Evolutionary conservation across 768 basidiomycete species (phyloP).

Genomic region (Russula dissimulans): DNA sequence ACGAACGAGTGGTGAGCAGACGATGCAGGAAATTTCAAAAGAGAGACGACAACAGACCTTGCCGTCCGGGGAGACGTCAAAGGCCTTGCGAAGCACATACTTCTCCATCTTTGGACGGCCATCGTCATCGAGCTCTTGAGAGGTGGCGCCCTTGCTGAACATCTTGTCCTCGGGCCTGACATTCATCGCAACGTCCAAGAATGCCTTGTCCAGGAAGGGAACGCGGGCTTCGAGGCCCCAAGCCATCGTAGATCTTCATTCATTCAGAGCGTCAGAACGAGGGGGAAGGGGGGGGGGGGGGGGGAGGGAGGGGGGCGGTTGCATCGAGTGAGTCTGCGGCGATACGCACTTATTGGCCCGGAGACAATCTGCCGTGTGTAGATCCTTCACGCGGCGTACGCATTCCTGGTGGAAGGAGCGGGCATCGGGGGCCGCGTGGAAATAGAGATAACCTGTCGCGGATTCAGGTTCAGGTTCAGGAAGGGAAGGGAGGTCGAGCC

Average conservation of each 20-base stretch:
- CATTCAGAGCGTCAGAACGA: not conserved
- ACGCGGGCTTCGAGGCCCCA: slow-evolving; percentile 99
- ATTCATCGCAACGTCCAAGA: slow-evolving; percentile 91
- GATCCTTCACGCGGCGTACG: slow-evolving; percentile 90
- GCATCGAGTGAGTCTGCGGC: not conserved
- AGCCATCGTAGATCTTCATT: slow-evolving; percentile 85
- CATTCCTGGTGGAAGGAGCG: slow-evolving; percentile 91
- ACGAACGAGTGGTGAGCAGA: not conserved
- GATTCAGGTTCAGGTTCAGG: not conserved
- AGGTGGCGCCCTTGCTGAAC: slow-evolving; percentile 67
- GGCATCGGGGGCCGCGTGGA: slow-evolving; percentile 92
- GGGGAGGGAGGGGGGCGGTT: not conserved
- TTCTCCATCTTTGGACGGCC: slow-evolving; percentile 95
- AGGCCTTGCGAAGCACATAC: slow-evolving; percentile 95
- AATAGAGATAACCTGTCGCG: slow-evolving; percentile 85
- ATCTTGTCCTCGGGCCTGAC: slow-evolving; percentile 79
- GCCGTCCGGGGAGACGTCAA: slow-evolving; percentile 75
- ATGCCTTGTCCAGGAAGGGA: slow-evolving; percentile 95
- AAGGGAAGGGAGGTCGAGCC: not conserved
- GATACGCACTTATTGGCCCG: slow-evolving; percentile 86
- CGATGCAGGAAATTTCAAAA: not conserved
- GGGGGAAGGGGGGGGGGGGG: not conserved
- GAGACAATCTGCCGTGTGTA: slow-evolving; percentile 95
- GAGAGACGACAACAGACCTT: slow-evolving; percentile 35
- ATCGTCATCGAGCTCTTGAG: slow-evolving; percentile 70